These are phyloP conservation scores for Brassica nigra DNA, from an alignment of 345 rosid genomes.

Conservation along the genomic window DNA sequence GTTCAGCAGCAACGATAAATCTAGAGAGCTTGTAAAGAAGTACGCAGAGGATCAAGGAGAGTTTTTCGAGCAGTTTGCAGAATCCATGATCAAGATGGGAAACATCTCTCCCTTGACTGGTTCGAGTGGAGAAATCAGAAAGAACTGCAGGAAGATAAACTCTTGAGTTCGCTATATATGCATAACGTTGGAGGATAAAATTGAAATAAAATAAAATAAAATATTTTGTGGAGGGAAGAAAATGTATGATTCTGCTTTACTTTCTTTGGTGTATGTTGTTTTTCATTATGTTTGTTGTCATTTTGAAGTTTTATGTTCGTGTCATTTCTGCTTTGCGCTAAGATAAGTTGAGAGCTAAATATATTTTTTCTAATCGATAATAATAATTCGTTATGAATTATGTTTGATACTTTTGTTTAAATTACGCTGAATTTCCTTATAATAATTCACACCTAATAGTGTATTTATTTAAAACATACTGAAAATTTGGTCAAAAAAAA, in stretches of 20 bases:
- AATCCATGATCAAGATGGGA: conserved; percentile 92
- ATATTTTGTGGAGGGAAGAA: neutral
- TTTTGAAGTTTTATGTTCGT: conserved; percentile 24
- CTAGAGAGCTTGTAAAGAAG: conserved; percentile 70
- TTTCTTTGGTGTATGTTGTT: conserved; percentile 3
- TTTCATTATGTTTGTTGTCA: neutral
- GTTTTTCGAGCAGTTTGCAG: conserved; percentile 76
- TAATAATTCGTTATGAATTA: too few species aligned
- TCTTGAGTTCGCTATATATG: conserved; percentile 23
- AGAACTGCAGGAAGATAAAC: conserved; percentile 75
- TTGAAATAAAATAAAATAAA: neutral
- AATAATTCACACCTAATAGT: too few species aligned
- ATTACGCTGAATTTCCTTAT: too few species aligned
- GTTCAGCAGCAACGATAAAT: conserved; percentile 53
- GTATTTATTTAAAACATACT: too few species aligned
- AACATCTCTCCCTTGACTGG: conserved; percentile 85
- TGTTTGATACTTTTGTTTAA: too few species aligned
- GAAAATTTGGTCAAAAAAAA: too few species aligned
- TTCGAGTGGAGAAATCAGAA: conserved; percentile 76
- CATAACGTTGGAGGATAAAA: neutral
- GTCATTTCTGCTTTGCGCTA: neutral
- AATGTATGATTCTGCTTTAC: conserved; percentile 12
- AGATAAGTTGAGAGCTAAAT: neutral
- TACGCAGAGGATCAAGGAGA: conserved; percentile 64
- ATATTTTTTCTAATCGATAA: too few species aligned